Evolutionary conservation across 2,329 filamentous ascomycete genomes (phyloP), one percentile per base, ranked within the genome.

Genomic region (Colletotrichum coccodes): DNA sequence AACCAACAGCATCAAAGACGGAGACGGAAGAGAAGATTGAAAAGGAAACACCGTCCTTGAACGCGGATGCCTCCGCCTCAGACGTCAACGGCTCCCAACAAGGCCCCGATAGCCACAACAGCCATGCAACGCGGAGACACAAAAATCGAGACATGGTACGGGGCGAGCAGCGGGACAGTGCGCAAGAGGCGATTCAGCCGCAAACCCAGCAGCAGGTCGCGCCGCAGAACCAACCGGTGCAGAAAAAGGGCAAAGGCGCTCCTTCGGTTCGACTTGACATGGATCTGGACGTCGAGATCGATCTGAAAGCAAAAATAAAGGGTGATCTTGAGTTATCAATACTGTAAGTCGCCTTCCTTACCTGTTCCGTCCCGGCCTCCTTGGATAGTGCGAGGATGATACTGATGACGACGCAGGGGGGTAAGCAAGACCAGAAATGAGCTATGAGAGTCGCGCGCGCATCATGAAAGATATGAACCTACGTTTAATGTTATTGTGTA

Each of bases 221-320:
- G 11, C 34, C 54, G 26, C 66, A 66, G n/a, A 52, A 66, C 7
- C 44, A 46, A 36, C 61, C 44, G 9, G 42, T 66, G 28, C 54
- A 60, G 28, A 26, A 21, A 5, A 60, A 34, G 6, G 30, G 61
- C 54, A 69, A 56, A 3, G 68, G 50, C 12, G 68, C 60, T 2
- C 68, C 68, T 7, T 64, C 68, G 1, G 56, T 71, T 9, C 21
- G 57, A n/a, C 56, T 71, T 3, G 68, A 71, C 6, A 69, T 71
- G 68, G 23, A 71, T 5, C 60, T 71, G 16, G 68, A 71, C 21
- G 36, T 71, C 3, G 65, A 71, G 6, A 44, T 71, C 26, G 65
- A 71, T 40, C 12, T 71, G 44, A 71, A 71, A 18, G 68, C 68
- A 2, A 71, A 69, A 65, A 61, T 71, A 1, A 50, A 61, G 16